phyloP scores from a whole-genome alignment of 2,329 filamentous ascomycete genomes.

The Didymella pinodella region DNA sequence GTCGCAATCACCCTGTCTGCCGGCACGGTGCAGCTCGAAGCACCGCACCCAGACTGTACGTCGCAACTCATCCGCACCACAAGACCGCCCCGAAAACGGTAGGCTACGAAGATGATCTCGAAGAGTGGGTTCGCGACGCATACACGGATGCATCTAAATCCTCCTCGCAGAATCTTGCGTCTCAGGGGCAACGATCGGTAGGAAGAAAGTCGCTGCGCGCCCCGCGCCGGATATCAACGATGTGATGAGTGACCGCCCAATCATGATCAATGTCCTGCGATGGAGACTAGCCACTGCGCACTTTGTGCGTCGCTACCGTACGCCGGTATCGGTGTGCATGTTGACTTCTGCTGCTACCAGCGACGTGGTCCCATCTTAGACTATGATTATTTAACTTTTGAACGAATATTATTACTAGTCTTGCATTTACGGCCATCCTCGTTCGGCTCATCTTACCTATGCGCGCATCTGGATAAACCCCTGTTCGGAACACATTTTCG shows the following conservation, averaged over 20 bases:
- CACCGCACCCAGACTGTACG: background rate
- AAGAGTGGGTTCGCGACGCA: background rate
- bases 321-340: background rate
- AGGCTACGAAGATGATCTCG: background rate
- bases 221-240: background rate
- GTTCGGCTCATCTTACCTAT: background rate
- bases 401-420: background rate
- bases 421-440: background rate
- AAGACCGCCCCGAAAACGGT: background rate
- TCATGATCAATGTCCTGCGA: too few species aligned
- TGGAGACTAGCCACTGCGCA: too few species aligned
- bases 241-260: background rate
- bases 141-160: background rate
- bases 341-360: background rate
- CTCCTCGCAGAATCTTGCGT: background rate
- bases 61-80: background rate
- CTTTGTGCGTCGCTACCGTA: constrained; percentile 3
- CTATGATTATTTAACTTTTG: background rate
- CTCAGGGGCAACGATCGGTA: too few species aligned
- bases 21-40: too few species aligned
- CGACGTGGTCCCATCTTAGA: constrained; percentile 2
- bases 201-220: background rate
- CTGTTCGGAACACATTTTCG: background rate
- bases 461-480: background rate
- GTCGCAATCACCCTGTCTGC: too few species aligned